Percentiles rank a stretch among this genome's conserved stretches.
phyloP scores from a whole-genome alignment of 2,329 filamentous ascomycete genomes.

The Cryoendolithus antarcticus region DNA sequence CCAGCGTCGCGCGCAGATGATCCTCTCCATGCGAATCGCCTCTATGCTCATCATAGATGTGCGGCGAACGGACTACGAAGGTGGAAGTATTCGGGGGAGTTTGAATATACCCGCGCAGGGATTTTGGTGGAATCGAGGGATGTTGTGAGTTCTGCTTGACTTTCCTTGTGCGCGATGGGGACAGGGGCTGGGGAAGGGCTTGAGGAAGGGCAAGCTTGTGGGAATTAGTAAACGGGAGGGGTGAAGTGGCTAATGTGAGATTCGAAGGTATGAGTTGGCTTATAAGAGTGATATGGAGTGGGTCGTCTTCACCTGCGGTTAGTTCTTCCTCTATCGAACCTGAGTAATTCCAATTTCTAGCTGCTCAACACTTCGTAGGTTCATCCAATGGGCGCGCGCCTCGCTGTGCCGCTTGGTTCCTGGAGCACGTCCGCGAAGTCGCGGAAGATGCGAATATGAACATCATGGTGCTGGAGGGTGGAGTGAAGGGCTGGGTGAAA shows the following conservation, averaged over 20 bases:
- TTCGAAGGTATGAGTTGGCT: conserved; percentile 26
- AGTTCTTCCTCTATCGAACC: too few species aligned
- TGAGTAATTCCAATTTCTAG: too few species aligned
- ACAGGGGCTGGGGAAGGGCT: too few species aligned
- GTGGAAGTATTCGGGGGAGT: conserved; percentile 32
- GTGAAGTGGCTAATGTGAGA: background rate
- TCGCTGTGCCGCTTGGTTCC: conserved; percentile 26
- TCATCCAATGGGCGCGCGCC: conserved; percentile 15
- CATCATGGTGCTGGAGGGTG: conserved; percentile 30
- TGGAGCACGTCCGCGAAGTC: conserved; percentile 22
- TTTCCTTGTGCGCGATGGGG: background rate
- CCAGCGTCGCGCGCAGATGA: conserved; percentile 24
- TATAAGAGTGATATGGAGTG: conserved; percentile 32
- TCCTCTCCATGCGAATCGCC: conserved; percentile 24
- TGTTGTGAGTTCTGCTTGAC: conserved; percentile 15
- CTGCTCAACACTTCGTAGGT: too few species aligned
- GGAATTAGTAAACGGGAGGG: too few species aligned
- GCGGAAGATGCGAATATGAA: conserved; percentile 27
- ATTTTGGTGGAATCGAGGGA: conserved; percentile 33
- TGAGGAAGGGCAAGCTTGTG: too few species aligned
- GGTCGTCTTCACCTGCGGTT: conserved; percentile 36
- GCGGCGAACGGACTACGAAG: conserved; percentile 35
- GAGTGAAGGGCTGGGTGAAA: conserved; percentile 35
- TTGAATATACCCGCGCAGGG: conserved; percentile 36
- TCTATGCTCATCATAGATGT: conserved; percentile 32